Base-by-base conservation (phyloP, 306 rosid genomes). In the Canavalia gladiata region DNA sequence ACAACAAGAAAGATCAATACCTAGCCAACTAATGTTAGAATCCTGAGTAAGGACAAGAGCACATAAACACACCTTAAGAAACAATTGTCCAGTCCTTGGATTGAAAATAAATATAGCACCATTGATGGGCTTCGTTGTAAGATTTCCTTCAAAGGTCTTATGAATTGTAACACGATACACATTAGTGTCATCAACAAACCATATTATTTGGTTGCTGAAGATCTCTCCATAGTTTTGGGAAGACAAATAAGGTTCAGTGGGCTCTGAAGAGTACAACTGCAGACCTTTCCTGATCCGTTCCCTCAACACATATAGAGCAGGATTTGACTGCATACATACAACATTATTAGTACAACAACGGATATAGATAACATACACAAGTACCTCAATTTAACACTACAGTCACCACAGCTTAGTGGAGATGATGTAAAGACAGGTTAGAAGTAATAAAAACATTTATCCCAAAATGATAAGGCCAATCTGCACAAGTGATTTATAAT, bases 111-210 rank as follows among this genome's bases (percentile, higher is more conserved):
- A 95, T 64, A 95, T 93, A 51, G 98, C 99, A 72, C 99, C 99
- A 85, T 96, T 96, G 63, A 96, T 96, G 69, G 99, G 99, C 84
- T 96, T 96, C 8, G 99, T 96, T 1, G 99, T 96, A 47, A 96
- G 98, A 89, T 96, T 96, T 83, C 99, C 99, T 84, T 96, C 99
- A 76, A 96, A 96, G 6, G 99, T 96, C 92, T 93, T 96, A 18
- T 96, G 99, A 76, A 96, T 96, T 58, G 99, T 96, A 58, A 96
- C 99, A 46, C 99, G 97, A 78, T 96, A 96, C 80, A 96, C 98
- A 84, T 96, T 96, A 6, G 99, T 96, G 87, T 96, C 99, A 87
- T 96, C 99, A 77, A 96, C 99, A 93, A 96, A 96, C 99, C 99
- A 96, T 71, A 92, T 92, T 11, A 96, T 96, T 88, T 96, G 99